Base-by-base conservation (phyloP, 148 eudicot genomes). In the Agrostemma githago region DNA sequence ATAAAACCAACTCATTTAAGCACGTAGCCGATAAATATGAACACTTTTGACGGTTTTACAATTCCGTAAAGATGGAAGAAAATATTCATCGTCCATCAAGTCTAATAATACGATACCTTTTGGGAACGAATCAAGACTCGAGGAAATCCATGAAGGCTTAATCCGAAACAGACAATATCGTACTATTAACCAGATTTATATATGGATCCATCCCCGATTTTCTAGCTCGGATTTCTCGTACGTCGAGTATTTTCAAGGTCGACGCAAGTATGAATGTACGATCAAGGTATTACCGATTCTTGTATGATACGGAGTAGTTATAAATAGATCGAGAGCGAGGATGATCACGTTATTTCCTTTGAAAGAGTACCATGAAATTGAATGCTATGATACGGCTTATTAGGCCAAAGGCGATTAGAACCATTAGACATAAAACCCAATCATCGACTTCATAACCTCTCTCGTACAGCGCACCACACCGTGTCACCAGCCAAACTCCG, bases 401-500 rank as follows among this genome's bases (percentile, higher is more conserved):
- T 73, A 87, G 9, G 71, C 96, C 93, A 2, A 74, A 34, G n/a
- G 78, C 68, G 8, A 89, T 1, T 5, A 94, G 90, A 60, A 72
- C 71, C 54, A 60, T 68, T 37, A 92, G 67, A 73, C 90, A 86
- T 2, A 84, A 74, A 20, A 68, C 76, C 86, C 84, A 89, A 59
- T 91, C 80, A n/a, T 78, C 20, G 37, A 93, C 91, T 54, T 87
- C 51, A 70, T 89, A 93, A 42, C 82, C 78, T 69, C 79, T 85
- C 62, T 77, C 77, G 58, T 72, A 75, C 2, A 91, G 74, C 14
- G 91, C 85, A 61, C 92, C 97, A 70, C 98, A 93, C 60, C 98
- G 85, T 73, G 93, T 88, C 54, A 93, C 80, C 62, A 91, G 76
- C 98, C 98, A 93, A 61, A 91, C 97, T 54, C 95, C 98, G 4